Conservation (phyloP, 306 rosid genomes). For the Ziziphus jujuba region DNA sequence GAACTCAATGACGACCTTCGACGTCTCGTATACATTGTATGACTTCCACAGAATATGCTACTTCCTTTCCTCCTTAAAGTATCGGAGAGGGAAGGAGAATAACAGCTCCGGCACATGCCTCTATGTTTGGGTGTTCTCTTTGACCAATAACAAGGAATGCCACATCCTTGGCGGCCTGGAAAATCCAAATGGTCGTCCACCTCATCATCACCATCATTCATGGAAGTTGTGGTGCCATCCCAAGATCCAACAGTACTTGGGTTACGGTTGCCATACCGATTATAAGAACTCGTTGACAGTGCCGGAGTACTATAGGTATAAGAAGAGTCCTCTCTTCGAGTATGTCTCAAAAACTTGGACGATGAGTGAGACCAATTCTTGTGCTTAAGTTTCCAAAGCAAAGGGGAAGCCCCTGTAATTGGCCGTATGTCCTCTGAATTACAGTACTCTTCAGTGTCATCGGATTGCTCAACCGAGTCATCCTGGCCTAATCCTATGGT, state of each 20-base stretch:
- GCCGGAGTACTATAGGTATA: conserved; percentile 93
- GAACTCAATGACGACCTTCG: conserved; percentile 47
- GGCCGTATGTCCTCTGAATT: conserved; percentile 65
- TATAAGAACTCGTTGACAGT: conserved; percentile 82
- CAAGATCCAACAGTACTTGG: conserved; percentile 92
- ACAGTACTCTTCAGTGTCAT: conserved; percentile 64
- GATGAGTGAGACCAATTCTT: conserved; percentile 66
- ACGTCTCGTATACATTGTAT: conserved; percentile 52
- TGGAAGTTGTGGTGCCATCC: conserved; percentile 81
- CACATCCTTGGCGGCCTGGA: conserved; percentile 87
- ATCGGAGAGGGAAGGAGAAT: conserved; percentile 88
- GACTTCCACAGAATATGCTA: conserved; percentile 75
- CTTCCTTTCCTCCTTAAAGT: conserved; percentile 86
- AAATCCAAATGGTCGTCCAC: conserved; percentile 69
- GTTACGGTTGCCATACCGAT: conserved; percentile 51
- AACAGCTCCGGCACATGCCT: conserved; percentile 66
- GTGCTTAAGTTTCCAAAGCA: conserved; percentile 60
- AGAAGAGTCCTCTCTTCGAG: conserved; percentile 75
- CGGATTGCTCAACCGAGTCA: conserved; percentile 66
- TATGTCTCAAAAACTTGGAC: conserved; percentile 45
- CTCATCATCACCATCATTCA: conserved; percentile 75
- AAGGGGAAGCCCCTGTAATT: conserved; percentile 60
- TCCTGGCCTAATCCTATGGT: conserved; percentile 38
- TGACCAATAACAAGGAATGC: conserved; percentile 96
- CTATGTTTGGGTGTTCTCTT: conserved; percentile 72